Evolutionary conservation across 306 rosid species (phyloP), one percentile per base, ranked within the genome.

Genomic region (Glycine soja): DNA sequence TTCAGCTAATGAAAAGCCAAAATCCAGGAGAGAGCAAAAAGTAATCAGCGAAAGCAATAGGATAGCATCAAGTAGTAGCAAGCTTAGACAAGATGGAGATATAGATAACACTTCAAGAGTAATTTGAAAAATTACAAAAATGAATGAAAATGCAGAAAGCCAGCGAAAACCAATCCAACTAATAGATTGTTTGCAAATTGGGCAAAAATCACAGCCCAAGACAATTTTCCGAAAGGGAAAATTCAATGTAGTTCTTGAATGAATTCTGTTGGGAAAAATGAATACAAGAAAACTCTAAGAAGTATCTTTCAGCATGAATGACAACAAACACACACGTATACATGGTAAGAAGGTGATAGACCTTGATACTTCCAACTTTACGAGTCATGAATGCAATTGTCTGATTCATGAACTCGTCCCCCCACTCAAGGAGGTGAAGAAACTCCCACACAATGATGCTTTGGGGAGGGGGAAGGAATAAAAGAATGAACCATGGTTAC

Each of bases 1-100:
- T 81, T 91, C 94, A 85, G 88, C 85, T 82, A 72, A 72, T 58
- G 52, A 70, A 42, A 75, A 73, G 61, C 50, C 7, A 63, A 72
- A 70, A 77, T 48, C 59, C 47, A 84, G 40, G 51, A 57, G 16
- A 24, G 30, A 66, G 51, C 5, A 36, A 15, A 15, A 65, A 5
- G 3, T 32, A 12, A 66, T 45, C 40, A 73, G 54, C 61, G 65
- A 9, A 81, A 56, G 38, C 32, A 66, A 81, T 8, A 43, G 8
- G 32, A 47, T 30, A 43, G 42, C 70, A 30, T 45, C 53, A 45
- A 11, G 56, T 18, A 36, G 3, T 10, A 59, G 40, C 40, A 5
- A 42, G 54, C 65, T 61, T 16, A 61, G 5, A 51, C 73, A 72
- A 50, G 48, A 48, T 36, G 67, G 54, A 45, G 32, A 10, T 63